Percentiles rank a stretch among this genome's conserved stretches.
These are phyloP conservation scores for Graphilbum fragrans DNA, from an alignment of 2,329 filamentous ascomycete genomes.

Conservation along the genomic window DNA sequence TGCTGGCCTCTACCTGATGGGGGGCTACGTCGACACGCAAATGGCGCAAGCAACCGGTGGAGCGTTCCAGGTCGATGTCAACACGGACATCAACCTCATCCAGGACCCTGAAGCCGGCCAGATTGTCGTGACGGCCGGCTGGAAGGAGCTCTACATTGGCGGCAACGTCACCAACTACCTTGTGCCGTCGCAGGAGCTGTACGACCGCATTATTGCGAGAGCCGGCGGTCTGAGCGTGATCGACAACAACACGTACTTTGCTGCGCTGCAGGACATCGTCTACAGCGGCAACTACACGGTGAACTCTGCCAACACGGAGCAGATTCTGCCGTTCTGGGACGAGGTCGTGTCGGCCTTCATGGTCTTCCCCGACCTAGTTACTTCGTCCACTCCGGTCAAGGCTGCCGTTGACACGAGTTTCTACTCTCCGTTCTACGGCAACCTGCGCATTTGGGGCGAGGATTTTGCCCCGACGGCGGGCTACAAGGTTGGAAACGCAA, in stretches of 20 bases:
- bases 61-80: constrained; percentile 4
- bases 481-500: constrained; percentile 1
- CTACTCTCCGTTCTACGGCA: constrained; percentile 5
- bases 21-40: constrained; percentile 4
- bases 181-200: constrained; percentile 4
- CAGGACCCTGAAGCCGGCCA: constrained; percentile 5
- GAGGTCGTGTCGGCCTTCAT: constrained; percentile 5
- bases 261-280: constrained; percentile 2
- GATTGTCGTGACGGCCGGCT: constrained; percentile 5
- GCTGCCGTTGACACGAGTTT: constrained; percentile 5
- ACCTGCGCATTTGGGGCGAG: constrained; percentile 3
- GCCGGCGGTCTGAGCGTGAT: constrained; percentile 4
- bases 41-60: constrained; percentile 2
- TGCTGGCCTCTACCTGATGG: constrained; percentile 5
- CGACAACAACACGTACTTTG: constrained; percentile 6
- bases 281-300: constrained; percentile 5
- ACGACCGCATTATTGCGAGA: constrained; percentile 2
- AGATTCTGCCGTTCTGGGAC: constrained; percentile 5
- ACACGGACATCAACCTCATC: constrained; percentile 7
- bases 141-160: constrained; percentile 6
- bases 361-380: constrained; percentile 4
- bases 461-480: constrained; percentile 4
- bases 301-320: neutral
- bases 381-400: neutral
- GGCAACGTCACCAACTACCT: constrained; percentile 7